Percentiles rank a stretch among this genome's conserved stretches.
Evolutionary conservation across 495 filamentous ascomycete species (phyloP).

Genomic region (Penicillium taxi): DNA sequence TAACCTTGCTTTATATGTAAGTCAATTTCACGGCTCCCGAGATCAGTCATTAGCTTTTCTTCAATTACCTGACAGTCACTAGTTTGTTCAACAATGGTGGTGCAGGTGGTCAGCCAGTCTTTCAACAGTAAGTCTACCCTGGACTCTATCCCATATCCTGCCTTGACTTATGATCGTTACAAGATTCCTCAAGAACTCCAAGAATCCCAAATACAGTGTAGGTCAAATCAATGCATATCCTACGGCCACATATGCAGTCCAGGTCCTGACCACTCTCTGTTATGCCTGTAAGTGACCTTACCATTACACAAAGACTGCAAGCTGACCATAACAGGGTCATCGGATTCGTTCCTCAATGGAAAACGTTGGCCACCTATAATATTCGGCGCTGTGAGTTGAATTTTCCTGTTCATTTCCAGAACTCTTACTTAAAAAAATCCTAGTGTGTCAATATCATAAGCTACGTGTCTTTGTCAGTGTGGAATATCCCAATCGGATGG

Average conservation of each 20-base stretch:
- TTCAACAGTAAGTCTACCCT: slow-evolving; percentile 26
- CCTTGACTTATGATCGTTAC: neutral
- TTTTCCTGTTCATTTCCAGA: neutral
- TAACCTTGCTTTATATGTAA: slow-evolving; percentile 38
- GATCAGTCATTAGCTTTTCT: too few relatives aligned
- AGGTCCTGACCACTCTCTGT: slow-evolving; percentile 39
- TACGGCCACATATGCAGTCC: slow-evolving; percentile 39
- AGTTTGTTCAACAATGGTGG: slow-evolving; percentile 35
- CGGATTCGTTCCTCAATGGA: slow-evolving; percentile 46
- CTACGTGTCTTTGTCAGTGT: slow-evolving; percentile 32
- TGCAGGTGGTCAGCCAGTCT: slow-evolving; percentile 26
- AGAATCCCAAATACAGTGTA: slow-evolving; percentile 31
- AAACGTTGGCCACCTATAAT: slow-evolving; percentile 48
- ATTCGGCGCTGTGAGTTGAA: slow-evolving; percentile 36
- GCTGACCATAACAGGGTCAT: slow-evolving; percentile 26
- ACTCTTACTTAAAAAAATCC: slow-evolving; percentile 2
- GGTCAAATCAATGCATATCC: slow-evolving; percentile 39
- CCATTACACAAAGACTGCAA: neutral
- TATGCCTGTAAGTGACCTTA: slow-evolving; percentile 31
- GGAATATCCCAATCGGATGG: slow-evolving; percentile 39
- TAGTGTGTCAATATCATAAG: slow-evolving; percentile 33
- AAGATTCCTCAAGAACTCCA: slow-evolving; percentile 33
- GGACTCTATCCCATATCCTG: neutral
- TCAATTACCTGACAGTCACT: neutral
- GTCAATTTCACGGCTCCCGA: neutral